Conservation (phyloP, 441 rosid species). For the Adansonia gregorii region DNA sequence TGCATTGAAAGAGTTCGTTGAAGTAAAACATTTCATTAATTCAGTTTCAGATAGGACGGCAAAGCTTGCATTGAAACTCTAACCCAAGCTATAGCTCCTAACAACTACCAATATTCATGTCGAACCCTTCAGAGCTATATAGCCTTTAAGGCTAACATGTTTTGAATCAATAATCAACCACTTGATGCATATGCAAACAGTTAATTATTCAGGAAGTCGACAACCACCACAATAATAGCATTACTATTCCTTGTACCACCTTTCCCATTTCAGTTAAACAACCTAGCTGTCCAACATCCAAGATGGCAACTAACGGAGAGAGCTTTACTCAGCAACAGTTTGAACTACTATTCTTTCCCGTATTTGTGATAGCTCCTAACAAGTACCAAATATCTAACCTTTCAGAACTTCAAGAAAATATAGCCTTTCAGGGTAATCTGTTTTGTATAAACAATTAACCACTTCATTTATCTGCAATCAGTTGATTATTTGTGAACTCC, state of each 20-base stretch:
- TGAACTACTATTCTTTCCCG: not conserved
- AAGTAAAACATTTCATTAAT: not conserved
- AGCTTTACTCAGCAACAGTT: not conserved
- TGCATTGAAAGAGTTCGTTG: not conserved
- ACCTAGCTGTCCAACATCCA: not conserved
- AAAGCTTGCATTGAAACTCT: constrained; percentile 9
- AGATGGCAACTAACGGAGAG: not conserved
- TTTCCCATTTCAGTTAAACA: not conserved
- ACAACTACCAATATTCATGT: not conserved
- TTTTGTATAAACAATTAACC: not conserved
- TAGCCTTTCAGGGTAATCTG: not conserved
- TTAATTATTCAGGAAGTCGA: not conserved
- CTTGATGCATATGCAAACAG: not conserved
- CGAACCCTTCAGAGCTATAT: not conserved
- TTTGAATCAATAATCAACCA: not conserved
- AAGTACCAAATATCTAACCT: not conserved
- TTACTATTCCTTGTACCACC: not conserved
- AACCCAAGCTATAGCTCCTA: not conserved
- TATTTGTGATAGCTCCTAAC: not conserved
- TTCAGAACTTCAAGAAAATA: not conserved
- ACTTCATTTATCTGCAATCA: not conserved
- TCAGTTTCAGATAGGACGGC: not conserved
- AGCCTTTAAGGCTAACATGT: not conserved
- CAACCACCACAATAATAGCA: not conserved
- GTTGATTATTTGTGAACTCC: not conserved